Percentiles rank a stretch among this genome's conserved stretches.
Conservation (phyloP, 2,329 filamentous ascomycete genomes). For the Pseudogymnoascus sp. region DNA sequence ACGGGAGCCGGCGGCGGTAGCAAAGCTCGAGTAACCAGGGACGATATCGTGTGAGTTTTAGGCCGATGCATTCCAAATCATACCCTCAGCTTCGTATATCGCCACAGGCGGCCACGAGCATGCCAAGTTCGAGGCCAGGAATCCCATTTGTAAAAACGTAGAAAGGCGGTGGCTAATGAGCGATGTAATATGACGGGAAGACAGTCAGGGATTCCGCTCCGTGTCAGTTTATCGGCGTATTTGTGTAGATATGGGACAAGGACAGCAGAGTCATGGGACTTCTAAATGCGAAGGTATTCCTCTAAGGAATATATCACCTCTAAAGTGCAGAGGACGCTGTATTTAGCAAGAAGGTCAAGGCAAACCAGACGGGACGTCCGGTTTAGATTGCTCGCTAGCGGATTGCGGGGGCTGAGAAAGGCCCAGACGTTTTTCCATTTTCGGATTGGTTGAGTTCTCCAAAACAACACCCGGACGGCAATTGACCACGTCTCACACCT, state of each 20-base stretch:
- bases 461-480: neutral
- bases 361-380: neutral
- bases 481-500: slow-evolving; percentile 1
- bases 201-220: neutral
- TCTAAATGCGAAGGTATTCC: neutral
- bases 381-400: slow-evolving; percentile 8
- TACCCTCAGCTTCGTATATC: neutral
- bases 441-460: neutral
- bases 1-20: too few species aligned
- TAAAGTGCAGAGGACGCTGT: slow-evolving; percentile 2
- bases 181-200: neutral
- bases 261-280: neutral
- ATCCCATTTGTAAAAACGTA: neutral
- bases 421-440: neutral
- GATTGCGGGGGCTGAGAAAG: neutral
- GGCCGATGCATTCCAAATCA: neutral
- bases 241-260: neutral
- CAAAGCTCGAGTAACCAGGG: neutral
- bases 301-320: slow-evolving; percentile 4
- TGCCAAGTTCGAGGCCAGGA: neutral
- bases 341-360: slow-evolving; percentile 1
- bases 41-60: neutral
- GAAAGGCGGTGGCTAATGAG: neutral
- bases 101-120: neutral
- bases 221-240: neutral